Evolutionary conservation across 345 rosid genomes (phyloP).

Genomic region (Boechera divaricarpa): DNA sequence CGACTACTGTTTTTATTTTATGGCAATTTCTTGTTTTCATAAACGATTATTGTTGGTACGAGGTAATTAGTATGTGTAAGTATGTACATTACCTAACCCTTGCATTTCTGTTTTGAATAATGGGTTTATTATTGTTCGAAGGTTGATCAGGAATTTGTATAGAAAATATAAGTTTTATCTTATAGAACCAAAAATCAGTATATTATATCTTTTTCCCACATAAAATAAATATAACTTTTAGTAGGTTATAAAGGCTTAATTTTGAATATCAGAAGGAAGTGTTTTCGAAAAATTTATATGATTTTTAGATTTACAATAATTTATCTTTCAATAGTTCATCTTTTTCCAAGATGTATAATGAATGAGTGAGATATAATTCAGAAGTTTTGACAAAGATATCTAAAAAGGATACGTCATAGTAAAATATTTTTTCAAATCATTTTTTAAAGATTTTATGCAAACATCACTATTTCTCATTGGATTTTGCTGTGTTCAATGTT

Average conservation of each 20-base stretch:
- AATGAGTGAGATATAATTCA: background rate
- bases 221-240: background rate
- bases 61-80: background rate
- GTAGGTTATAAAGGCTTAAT: background rate
- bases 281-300: background rate
- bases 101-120: background rate
- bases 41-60: slow-evolving; percentile 9
- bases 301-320: background rate
- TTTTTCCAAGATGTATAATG: background rate
- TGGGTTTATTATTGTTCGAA: background rate
- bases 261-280: background rate
- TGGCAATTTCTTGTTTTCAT: background rate
- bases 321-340: background rate
- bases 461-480: background rate
- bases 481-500: background rate
- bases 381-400: background rate
- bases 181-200: background rate
- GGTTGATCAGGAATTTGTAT: background rate
- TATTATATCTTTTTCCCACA: background rate
- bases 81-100: background rate
- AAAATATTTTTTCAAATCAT: too few species aligned
- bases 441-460: background rate
- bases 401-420: background rate
- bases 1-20: slow-evolving; percentile 4
- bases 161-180: background rate